phyloP scores from a whole-genome alignment of 768 basidiomycete species.

The Leccinum fibrillosum region DNA sequence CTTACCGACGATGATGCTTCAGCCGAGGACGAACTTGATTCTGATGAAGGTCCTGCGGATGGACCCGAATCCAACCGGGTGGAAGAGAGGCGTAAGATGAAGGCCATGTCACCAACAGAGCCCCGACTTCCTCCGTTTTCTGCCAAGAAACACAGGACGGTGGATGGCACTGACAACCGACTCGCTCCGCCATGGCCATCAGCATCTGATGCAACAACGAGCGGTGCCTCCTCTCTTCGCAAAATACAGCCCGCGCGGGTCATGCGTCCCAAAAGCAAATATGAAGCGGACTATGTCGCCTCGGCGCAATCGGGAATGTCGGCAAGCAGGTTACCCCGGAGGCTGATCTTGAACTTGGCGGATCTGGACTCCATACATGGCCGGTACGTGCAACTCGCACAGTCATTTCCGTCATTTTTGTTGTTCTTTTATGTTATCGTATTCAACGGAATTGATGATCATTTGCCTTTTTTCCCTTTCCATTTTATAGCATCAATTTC shows the following conservation, averaged over 20 bases:
- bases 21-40: slow-evolving; percentile 36
- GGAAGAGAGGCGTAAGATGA: slow-evolving; percentile 27
- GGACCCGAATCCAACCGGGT: slow-evolving; percentile 16
- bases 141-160: slow-evolving; percentile 25
- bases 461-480: neutral
- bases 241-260: slow-evolving; percentile 24
- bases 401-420: neutral
- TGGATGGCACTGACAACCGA: slow-evolving; percentile 18
- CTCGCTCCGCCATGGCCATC: slow-evolving; percentile 20
- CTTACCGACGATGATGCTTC: slow-evolving; percentile 30
- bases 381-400: slow-evolving; percentile 43
- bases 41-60: slow-evolving; percentile 31
- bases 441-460: slow-evolving; percentile 7
- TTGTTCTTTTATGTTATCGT: neutral
- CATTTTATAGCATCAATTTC: slow-evolving; percentile 48
- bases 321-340: slow-evolving; percentile 23
- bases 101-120: slow-evolving; percentile 17
- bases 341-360: slow-evolving; percentile 39
- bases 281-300: slow-evolving; percentile 21
- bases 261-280: slow-evolving; percentile 26
- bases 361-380: slow-evolving; percentile 60
- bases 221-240: slow-evolving; percentile 7
- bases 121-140: slow-evolving; percentile 13
- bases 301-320: slow-evolving; percentile 14
- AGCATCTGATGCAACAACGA: slow-evolving; percentile 15